Conservation (phyloP, 306 rosid genomes). For the Rosa rugosa region DNA sequence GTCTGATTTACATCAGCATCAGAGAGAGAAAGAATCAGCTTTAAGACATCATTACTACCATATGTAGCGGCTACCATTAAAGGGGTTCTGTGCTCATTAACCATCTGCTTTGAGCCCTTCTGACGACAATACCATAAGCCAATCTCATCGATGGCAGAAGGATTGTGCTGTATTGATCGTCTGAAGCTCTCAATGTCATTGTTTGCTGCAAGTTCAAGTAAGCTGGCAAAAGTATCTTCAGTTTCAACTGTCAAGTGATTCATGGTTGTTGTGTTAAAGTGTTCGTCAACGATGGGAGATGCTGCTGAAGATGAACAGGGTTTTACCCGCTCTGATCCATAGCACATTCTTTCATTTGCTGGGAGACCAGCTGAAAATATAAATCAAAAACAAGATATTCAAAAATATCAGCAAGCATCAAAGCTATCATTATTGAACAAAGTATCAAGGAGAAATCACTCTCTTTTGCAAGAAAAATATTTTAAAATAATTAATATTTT, state of each 20-base stretch:
- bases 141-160: slow-evolving; percentile 67
- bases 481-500: too few relatives aligned
- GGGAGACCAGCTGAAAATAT: slow-evolving; percentile 30
- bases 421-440: background rate
- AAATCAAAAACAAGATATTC: slow-evolving; percentile 15
- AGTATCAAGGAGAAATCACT: too few relatives aligned
- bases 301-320: slow-evolving; percentile 19
- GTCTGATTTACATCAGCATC: slow-evolving; percentile 55
- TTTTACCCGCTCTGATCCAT: slow-evolving; percentile 47
- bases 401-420: background rate
- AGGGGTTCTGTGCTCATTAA: slow-evolving; percentile 74
- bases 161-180: slow-evolving; percentile 62
- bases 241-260: slow-evolving; percentile 72
- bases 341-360: slow-evolving; percentile 58
- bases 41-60: slow-evolving; percentile 76
- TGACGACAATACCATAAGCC: slow-evolving; percentile 85
- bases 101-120: slow-evolving; percentile 87
- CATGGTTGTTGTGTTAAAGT: slow-evolving; percentile 47
- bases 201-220: slow-evolving; percentile 90
- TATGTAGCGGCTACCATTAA: slow-evolving; percentile 94
- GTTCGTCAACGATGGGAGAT: slow-evolving; percentile 21
- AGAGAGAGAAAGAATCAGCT: slow-evolving; percentile 62
- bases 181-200: slow-evolving; percentile 70
- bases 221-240: slow-evolving; percentile 70
- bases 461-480: too few relatives aligned